Base-by-base conservation (phyloP, 257 asterid genomes). In the Solanum acaule region DNA sequence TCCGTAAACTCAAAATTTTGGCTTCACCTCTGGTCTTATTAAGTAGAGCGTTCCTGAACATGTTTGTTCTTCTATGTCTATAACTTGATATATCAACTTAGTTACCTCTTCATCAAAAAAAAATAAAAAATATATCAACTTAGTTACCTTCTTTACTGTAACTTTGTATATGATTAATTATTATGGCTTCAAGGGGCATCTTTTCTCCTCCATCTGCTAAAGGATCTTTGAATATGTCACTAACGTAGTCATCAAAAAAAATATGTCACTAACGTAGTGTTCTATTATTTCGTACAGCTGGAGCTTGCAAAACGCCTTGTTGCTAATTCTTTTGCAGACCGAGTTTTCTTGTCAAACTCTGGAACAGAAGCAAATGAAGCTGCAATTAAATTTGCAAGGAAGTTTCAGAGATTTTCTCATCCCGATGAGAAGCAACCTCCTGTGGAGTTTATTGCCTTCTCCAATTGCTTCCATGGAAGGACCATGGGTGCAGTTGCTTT, bases 351-450 rank as follows among this genome's bases (percentile, higher is more conserved):
- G 86, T 93, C 97, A 76, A 97, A 97, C 85, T 97, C 99, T 9
- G 99, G 99, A 77, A 94, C 99, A n/a, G 98, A 97, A 90, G 98
- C 99, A 73, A 96, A 93, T 81, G 99, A 97, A 93, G 99, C 99
- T 70, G 98, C 99, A 10, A 93, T 97, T 61, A 96, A 97, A 91
- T 97, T 97, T 89, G 91, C 99, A 1, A 92, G 99, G 84, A 97
- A 97, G 86, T 97, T 93, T 90, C 98, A 96, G 78, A 87, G 95
- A 90, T 84, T 84, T 88, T 87, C 92, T 11, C 95, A 83, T 86
- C 94, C 97, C 6, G 95, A 91, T 56, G 86, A 84, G 70, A 91
- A 91, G 83, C 89, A 94, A 76, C 95, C 98, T 31, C 96, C 99
- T 1, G 52, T 88, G 73, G 97, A 94, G 86, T 97, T 97, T 83